Evolutionary conservation across 2,329 filamentous ascomycete species (phyloP).

Genomic region (Alternaria conjuncta): DNA sequence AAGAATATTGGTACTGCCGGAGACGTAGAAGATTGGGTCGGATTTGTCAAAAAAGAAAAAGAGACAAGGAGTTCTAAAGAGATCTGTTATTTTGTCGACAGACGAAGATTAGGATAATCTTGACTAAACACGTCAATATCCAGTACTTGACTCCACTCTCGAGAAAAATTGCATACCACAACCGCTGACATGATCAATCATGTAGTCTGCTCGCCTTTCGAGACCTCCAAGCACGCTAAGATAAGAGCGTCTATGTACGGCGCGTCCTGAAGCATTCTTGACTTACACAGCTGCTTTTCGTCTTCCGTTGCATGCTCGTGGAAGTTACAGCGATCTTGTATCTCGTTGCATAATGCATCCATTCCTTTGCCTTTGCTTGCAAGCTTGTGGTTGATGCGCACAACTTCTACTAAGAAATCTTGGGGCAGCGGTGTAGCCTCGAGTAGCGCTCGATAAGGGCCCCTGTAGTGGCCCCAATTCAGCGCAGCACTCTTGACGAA

Average conservation of each 20-base stretch:
- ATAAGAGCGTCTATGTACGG: not conserved
- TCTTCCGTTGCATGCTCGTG: not conserved
- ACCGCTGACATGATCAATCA: not conserved
- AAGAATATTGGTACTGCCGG: not conserved
- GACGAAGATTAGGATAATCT: not conserved
- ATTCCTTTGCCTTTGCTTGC: not conserved
- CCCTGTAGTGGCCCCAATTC: not conserved
- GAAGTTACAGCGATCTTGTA: not conserved
- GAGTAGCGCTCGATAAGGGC: not conserved
- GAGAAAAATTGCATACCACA: rapidly evolving
- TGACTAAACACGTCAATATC: not conserved
- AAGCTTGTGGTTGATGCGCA: not conserved
- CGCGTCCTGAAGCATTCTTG: not conserved
- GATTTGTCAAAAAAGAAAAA: not conserved
- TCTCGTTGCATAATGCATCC: not conserved
- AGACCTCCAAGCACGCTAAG: not conserved
- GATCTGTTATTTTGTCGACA: not conserved
- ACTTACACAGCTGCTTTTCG: not conserved
- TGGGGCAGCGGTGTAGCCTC: not conserved
- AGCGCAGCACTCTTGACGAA: not conserved
- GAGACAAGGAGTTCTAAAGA: not conserved
- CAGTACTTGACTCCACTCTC: not conserved
- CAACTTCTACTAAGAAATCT: not conserved
- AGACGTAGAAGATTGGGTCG: not conserved
- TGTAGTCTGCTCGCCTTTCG: not conserved